Evolutionary conservation across 257 asterid species (phyloP), one percentile per base, ranked within the genome.

Genomic region (Verbascum thapsus): DNA sequence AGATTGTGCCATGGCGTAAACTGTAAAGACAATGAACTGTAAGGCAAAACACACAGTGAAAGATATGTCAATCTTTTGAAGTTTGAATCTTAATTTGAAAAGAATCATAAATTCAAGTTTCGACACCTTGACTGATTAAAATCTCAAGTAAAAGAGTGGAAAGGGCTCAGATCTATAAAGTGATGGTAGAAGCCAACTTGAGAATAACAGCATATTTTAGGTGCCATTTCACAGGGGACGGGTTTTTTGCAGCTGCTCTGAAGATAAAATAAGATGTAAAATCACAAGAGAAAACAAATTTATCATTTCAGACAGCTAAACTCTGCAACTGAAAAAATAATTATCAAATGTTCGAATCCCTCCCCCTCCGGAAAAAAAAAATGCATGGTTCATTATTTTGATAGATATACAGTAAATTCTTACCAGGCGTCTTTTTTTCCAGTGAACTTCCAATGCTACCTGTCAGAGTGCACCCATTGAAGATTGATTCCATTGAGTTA

Each of bases 381-480:
- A 37, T 52, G 40, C 56, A 65, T 15, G 16, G 22, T 45, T 32
- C 37, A 23, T 40, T 44, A 64, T 53, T 61, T 53, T 0, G 35
- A 54, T 11, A 45, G 50, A 63, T 16, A 38, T 13, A 40, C 8
- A 38, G 39, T 39, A 4, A 64, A 43, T 58, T 39, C 73, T 73
- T 68, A 79, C 86, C 68, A 51, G 71, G 66, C 64, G 51, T 61
- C 39, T 66, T 47, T 16, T 66, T 74, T 48, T 75, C 77, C 40
- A 69, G 42, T 38, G 80, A 71, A 67, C 77, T 66, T 50, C 75
- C 71, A 55, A 67, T 44, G 42, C 72, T 58, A 63, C 44, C 67
- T 35, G 64, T 71, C 53, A 78, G 78, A 62, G 74, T 64, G 72
- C 75, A 68, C 61, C 72, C 74, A 57, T 66, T 74, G 65, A 66